Conservation (phyloP, 176 grass and related monocot species). For the Melocanna baccifera region DNA sequence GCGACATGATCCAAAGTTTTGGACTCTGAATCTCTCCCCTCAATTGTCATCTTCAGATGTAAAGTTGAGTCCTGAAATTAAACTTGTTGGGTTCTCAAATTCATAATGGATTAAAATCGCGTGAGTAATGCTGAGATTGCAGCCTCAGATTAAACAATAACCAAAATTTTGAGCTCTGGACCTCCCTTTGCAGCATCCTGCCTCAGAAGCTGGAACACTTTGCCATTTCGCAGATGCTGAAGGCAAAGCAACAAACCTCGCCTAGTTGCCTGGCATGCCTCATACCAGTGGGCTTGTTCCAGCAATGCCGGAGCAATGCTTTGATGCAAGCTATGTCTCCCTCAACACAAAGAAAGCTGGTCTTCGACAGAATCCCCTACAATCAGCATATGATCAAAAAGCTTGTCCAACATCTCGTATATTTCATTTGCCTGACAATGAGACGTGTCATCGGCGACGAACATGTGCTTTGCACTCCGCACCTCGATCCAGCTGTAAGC, state of each 20-base stretch:
- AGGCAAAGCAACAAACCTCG: not conserved
- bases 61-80: not conserved
- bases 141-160: not conserved
- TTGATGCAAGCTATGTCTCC: not conserved
- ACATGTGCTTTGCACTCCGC: conserved; percentile 55
- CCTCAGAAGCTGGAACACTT: not conserved
- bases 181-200: conserved; percentile 3
- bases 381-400: conserved; percentile 40
- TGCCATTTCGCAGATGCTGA: conserved; percentile 13
- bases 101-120: not conserved
- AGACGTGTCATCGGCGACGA: conserved; percentile 50
- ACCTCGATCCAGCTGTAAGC: conserved; percentile 80
- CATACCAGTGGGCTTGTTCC: not conserved
- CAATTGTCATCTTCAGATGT: not conserved
- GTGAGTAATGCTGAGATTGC: not conserved
- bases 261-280: not conserved
- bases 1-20: not conserved
- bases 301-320: not conserved
- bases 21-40: not conserved
- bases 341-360: conserved; percentile 28
- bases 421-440: conserved; percentile 40
- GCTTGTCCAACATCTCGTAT: conserved; percentile 42
- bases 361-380: conserved; percentile 26
- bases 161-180: not conserved
- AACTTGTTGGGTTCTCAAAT: not conserved